Base-by-base conservation (phyloP, 805 yeast species). In the Torulaspora gathmanii region DNA sequence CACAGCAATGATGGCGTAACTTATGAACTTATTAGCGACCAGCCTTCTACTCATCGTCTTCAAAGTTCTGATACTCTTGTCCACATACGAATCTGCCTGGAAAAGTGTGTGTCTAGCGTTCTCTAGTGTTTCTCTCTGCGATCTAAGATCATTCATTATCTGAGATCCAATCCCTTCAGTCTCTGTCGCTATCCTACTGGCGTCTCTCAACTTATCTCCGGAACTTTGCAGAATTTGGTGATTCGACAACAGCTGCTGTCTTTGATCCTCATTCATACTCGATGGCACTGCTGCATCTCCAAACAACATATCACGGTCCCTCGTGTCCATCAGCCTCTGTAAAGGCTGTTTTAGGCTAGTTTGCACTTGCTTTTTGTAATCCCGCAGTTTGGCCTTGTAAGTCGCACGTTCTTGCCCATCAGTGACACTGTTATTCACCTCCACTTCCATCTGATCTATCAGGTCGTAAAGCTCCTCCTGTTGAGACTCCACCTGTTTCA, bases 21-120 rank as follows among this genome's bases (percentile, higher is more conserved):
- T 86, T 51, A 91, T 84, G 54, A 90, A 74, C 65, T 88, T 84
- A 67, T 91, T 91, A 5, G 96, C 91, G 9, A 95, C 88, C 73
- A 90, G 74, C 57, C 98, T 72, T 66, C 98, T 77, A 20, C 95
- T 84, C 99, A 93, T 93, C 15, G 86, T 76, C 57, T 88, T 81
- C 57, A 93, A 71, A 1, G 98, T 93, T 46, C 85, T 78, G 45
- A 93, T 77, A 45, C 93, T 82, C 61, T 85, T 82, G 67, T 93
- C 98, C 42, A 93, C 96, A 59, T 90, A 88, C 0, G 84, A 80
- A 62, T 93, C 98, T 0, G 98, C 98, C 51, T 89, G 91, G 67
- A 78, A 77, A 40, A 93, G 70, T 0, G 95, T 86, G 56, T 84
- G 86, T 64, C 97, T 79, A 17, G 96, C 80, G 56, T 90, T 88